phyloP scores from a whole-genome alignment of 2,329 filamentous ascomycete genomes.

The Emmonsiellopsis sp. region DNA sequence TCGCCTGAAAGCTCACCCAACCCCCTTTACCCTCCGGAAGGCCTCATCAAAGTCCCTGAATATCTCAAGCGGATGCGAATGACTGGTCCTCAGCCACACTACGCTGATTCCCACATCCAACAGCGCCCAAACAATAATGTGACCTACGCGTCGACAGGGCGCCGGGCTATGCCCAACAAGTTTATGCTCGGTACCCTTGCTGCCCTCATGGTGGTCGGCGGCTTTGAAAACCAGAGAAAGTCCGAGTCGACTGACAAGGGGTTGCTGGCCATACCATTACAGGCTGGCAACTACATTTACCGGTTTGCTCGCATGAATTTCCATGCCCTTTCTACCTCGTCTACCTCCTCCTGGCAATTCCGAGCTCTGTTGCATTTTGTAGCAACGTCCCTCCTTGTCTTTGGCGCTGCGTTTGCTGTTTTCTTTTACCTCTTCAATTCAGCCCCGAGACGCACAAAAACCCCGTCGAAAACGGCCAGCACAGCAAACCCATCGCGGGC shows the following conservation, averaged over 20 bases:
- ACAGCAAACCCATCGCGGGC: conserved; percentile 43
- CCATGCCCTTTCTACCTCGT: conserved; percentile 17
- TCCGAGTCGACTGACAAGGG: conserved; percentile 52
- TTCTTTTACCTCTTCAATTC: conserved; percentile 49
- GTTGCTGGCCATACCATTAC: conserved; percentile 55
- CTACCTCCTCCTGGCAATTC: conserved; percentile 27
- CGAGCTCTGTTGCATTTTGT: conserved; percentile 35
- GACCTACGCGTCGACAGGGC: conserved; percentile 27
- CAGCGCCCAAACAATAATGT: conserved; percentile 15
- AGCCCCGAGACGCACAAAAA: conserved; percentile 47
- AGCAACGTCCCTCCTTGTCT: conserved; percentile 43
- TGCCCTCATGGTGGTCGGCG: conserved; percentile 84
- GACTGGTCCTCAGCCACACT: conserved; percentile 25
- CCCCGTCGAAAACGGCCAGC: conserved; percentile 25
- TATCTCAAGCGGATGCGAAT: conserved; percentile 34
- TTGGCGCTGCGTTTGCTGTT: conserved; percentile 48
- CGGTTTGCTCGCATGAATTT: conserved; percentile 17
- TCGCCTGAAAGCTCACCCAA: conserved; percentile 22
- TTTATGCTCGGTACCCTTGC: conserved; percentile 90
- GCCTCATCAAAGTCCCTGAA: conserved; percentile 36
- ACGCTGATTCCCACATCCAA: conserved; percentile 32
- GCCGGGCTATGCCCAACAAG: conserved; percentile 52
- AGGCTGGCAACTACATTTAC: conserved; percentile 40
- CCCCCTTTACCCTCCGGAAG: conserved; percentile 30
- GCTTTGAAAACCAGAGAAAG: conserved; percentile 59